phyloP scores from a whole-genome alignment of 345 rosid genomes.

The Populus nigra region DNA sequence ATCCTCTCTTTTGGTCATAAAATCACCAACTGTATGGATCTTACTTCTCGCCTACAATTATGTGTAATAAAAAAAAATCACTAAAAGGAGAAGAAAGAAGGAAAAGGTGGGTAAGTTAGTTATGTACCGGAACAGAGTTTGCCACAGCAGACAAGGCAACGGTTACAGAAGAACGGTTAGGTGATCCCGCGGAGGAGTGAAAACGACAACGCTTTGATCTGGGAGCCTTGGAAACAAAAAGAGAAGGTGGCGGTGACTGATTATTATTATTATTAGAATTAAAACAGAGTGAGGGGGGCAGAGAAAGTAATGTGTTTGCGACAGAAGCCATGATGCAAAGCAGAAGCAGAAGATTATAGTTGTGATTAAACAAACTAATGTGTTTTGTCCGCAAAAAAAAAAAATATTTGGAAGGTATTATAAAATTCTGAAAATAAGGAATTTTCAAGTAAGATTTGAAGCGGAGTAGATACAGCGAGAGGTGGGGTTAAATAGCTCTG shows the following conservation, averaged over 20 bases:
- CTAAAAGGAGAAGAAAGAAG: neutral
- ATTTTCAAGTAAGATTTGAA: neutral
- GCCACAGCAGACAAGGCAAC: conserved; percentile 1
- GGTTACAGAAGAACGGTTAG: neutral
- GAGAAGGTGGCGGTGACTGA: neutral
- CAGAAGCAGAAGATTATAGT: neutral
- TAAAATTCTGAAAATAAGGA: neutral
- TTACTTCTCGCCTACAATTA: conserved; percentile 54
- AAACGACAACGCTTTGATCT: neutral
- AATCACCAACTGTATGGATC: conserved; percentile 74
- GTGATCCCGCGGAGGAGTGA: neutral
- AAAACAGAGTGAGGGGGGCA: neutral
- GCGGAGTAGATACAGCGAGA: neutral
- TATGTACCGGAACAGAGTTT: neutral
- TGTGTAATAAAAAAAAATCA: neutral
- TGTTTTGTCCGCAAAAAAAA: neutral
- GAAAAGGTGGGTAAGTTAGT: neutral
- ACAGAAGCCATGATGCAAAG: conserved; percentile 8
- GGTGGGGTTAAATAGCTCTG: neutral
- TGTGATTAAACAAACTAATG: neutral
- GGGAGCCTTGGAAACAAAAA: neutral
- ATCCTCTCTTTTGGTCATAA: conserved; percentile 76
- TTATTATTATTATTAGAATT: neutral
- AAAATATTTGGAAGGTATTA: neutral
- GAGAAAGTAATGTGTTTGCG: neutral